These are phyloP conservation scores for Vigna unguiculata DNA, from an alignment of 306 rosid genomes.

Conservation along the genomic window DNA sequence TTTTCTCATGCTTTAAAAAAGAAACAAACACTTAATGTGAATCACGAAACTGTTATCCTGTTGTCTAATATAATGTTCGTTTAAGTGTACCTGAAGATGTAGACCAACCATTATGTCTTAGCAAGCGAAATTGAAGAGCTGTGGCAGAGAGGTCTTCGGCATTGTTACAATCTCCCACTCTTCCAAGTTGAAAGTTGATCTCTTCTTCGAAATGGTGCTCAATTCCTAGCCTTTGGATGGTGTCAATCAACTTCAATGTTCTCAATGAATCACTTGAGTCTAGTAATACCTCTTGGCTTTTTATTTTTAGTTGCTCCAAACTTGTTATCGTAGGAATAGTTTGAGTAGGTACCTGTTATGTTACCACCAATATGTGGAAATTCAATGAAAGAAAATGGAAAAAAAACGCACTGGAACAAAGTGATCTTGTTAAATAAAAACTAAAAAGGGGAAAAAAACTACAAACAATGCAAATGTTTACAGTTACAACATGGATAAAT, in stretches of 20 bases:
- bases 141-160: conserved; percentile 48
- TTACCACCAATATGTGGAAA: background rate
- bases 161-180: conserved; percentile 4
- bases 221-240: conserved; percentile 51
- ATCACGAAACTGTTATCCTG: background rate
- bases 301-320: conserved; percentile 31
- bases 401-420: background rate
- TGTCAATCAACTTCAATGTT: conserved; percentile 48
- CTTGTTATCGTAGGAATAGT: background rate
- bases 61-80: background rate
- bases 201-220: conserved; percentile 49
- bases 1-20: background rate
- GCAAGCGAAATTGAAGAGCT: conserved; percentile 52
- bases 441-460: too few relatives aligned
- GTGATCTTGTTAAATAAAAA: too few relatives aligned
- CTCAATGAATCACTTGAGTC: conserved; percentile 16
- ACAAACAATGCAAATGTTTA: too few relatives aligned
- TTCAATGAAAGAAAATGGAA: background rate
- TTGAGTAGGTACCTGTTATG: background rate
- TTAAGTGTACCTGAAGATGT: conserved; percentile 41
- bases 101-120: conserved; percentile 41
- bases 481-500: too few relatives aligned
- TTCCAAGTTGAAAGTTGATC: conserved; percentile 25
- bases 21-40: background rate
- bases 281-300: conserved; percentile 18